Percentiles rank a stretch among this genome's conserved stretches.
Evolutionary conservation across 176 grass and related monocot genomes (phyloP).

Genomic region (Hordeum marinum): DNA sequence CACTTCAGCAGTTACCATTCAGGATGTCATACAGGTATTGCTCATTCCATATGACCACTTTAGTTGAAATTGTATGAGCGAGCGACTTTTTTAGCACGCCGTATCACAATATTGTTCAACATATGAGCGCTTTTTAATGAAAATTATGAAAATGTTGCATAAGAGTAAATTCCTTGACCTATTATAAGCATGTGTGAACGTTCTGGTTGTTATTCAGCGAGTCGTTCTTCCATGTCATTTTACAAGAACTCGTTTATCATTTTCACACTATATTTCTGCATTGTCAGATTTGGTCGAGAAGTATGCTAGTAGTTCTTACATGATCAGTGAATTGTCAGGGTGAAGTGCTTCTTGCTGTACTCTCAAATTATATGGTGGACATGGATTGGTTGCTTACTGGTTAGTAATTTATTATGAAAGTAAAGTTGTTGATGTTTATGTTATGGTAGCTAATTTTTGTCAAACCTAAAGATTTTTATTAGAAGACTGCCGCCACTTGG

Average conservation of each 20-base stretch:
- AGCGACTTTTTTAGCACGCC: not conserved
- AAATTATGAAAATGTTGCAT: not conserved
- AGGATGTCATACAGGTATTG: conserved; percentile 80
- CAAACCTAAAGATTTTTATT: not conserved
- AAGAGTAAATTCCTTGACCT: not conserved
- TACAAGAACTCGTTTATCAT: not conserved
- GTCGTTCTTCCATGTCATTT: conserved; percentile 3
- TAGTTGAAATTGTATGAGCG: not conserved
- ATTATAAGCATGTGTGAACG: not conserved
- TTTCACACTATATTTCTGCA: not conserved
- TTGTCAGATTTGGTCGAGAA: not conserved
- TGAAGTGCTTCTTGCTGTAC: conserved; percentile 67
- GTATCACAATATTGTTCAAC: not conserved
- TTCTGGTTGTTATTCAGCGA: not conserved
- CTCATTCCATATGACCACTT: not conserved
- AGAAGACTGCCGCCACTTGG: not conserved
- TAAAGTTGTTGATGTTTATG: not conserved
- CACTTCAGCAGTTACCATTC: conserved; percentile 62
- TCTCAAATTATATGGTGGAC: conserved; percentile 98
- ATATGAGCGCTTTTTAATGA: not conserved
- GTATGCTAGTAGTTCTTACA: conserved; percentile 19
- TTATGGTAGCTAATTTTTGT: not conserved
- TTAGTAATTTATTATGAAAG: conserved; percentile 26
- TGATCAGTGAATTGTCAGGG: conserved; percentile 52
- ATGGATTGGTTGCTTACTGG: conserved; percentile 87